Evolutionary conservation across 1,139 yeast genomes (phyloP), one percentile per base, ranked within the genome.

Genomic region (Trichomonascaceae sp.): DNA sequence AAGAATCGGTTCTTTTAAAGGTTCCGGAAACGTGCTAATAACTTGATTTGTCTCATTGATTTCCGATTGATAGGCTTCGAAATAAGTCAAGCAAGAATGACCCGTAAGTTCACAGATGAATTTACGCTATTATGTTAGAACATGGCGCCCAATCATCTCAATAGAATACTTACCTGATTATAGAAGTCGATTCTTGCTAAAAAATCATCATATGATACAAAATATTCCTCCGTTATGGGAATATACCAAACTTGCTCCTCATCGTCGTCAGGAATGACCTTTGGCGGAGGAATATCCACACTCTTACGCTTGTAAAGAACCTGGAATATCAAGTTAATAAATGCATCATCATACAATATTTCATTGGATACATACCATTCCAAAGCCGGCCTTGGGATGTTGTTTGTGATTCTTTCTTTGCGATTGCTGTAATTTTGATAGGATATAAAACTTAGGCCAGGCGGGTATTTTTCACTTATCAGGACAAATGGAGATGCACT

Each of bases 21-120:
- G 87, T 61, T 91, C 95, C 1, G 99, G 99, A 67, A 93, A 93
- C 66, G 82, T 81, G 57, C 78, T 76, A 63, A 90, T 96, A 55
- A 91, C 90, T 58, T 81, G 84, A 51, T 66, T 63, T 6, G 71
- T 63, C 53, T 70, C 75, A 24, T 61, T 51, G 43, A 63, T 63
- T 71, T 93, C 99, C 61, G 88, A 83, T 56, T 83, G 82, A 50
- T 81, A 75, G 0, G 99, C 99, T 65, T 93, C 95, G 67, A 90
- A 90, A 68, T 82, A 93, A 0, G 96, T 88, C 55, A 91, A 76
- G 64, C 96, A 86, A 18, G 96, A 86, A 64, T 90, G 89, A 24
- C 99, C 99, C 0, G 97, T 89, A 54, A 93, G 85, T 72, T 93
- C 99, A 73, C 98, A 93, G 6, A 90, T 95, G 71, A 93, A 93